Evolutionary conservation across 2,329 filamentous ascomycete genomes (phyloP), one percentile per base, ranked within the genome.

Genomic region (Colletotrichum agaves): DNA sequence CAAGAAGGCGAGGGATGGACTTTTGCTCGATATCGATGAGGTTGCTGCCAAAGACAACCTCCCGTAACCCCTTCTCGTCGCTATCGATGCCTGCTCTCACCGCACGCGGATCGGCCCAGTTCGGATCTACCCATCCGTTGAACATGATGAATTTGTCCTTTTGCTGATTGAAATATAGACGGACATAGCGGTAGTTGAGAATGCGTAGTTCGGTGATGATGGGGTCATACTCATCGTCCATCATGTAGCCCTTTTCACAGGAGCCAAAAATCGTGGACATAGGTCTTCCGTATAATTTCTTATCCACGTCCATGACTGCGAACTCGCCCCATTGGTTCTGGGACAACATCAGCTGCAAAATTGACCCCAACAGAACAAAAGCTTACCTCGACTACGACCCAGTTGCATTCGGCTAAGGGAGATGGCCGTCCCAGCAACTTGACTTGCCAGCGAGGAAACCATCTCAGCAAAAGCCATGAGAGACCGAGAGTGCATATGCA

Each of bases 261-360:
- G 85, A 78, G 0, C 92, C 92, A 75, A 95, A 95, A 1, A 91
- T 84, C 0, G 86, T 88, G 64, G 83, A 90, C 62, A 88, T 75
- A 3, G 84, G 82, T 65, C 83, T 87, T 55, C 84, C 87, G 76
- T 87, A 89, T 19, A 78, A 75, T 62, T 81, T 82, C 15, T 78
- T 79, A 41, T 85, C 84, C 12, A 98, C 85, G 56, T 89, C 76
- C 74, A 97, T 87, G n/a, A 96, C 87, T 12, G 87, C 85, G 78
- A 98, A 92, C 78, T 98, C 95, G 56, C 92, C 92, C 95, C 96
- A 98, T 85, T 98, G 94, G 75, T 99, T 98, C 86, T 91, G 76
- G 63, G 17, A 23, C 66, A 63, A 69, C 64, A 65, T 62, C 50
- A 55, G 50, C 31, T n/a, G 63, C 39, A 21, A 35, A 4, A 8